A percentile compares a stretch with the other conserved stretches of the same genome.
Conservation (phyloP, 495 filamentous ascomycete species). For the Margaritispora aquatica region DNA sequence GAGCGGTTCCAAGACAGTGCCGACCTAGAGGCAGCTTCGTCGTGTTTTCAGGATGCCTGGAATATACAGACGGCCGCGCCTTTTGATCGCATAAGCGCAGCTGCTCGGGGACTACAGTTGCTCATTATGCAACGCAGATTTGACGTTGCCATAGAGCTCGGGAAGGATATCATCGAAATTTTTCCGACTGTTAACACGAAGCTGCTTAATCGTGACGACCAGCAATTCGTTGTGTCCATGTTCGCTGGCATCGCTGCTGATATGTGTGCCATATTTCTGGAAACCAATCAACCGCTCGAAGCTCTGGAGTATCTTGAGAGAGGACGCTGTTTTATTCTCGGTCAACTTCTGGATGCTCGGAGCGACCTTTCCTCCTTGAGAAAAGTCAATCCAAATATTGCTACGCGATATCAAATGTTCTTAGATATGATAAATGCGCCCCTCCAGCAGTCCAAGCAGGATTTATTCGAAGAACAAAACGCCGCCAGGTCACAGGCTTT, state of each 20-base stretch:
- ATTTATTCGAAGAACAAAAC: neutral
- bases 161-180: neutral
- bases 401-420: neutral
- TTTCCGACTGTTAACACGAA: constrained; percentile 3
- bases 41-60: neutral
- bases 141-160: constrained; percentile 1
- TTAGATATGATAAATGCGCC: neutral
- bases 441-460: neutral
- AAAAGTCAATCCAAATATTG: neutral
- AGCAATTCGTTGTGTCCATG: neutral
- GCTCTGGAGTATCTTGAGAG: constrained; percentile 1
- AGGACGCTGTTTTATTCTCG: constrained; percentile 1
- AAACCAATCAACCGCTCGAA: neutral
- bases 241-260: constrained; percentile 7
- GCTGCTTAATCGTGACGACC: neutral
- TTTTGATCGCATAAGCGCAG: neutral
- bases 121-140: neutral
- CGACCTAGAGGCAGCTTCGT: neutral
- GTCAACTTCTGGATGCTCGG: neutral
- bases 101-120: neutral
- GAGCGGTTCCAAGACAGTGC: neutral
- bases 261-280: neutral
- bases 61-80: neutral
- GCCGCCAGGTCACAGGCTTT: neutral
- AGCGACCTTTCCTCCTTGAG: constrained; percentile 2